Evolutionary conservation across 73 alveolate species (phyloP).

Genomic region (Chromera velia): DNA sequence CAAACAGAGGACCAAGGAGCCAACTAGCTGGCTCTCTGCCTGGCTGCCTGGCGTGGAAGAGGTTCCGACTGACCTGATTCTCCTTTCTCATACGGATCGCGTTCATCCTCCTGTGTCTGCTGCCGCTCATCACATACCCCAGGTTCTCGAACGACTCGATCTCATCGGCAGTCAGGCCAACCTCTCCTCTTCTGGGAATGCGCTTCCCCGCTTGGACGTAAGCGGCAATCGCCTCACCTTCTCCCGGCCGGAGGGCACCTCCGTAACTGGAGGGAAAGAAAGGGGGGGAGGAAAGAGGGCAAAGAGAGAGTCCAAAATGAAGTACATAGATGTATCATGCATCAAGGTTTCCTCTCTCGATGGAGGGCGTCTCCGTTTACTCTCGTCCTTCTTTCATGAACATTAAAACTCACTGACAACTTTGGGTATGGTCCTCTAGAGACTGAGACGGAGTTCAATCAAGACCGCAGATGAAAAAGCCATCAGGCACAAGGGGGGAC

Average conservation of each 20-base stretch:
- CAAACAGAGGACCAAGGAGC: too few relatives aligned
- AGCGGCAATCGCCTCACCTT: slow-evolving; percentile 14
- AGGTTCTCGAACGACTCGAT: slow-evolving; percentile 58
- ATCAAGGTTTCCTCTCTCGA: not conserved
- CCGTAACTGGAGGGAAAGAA: not conserved
- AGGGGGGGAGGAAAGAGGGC: too few relatives aligned
- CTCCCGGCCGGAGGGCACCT: not conserved
- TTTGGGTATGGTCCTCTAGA: not conserved
- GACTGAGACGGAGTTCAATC: too few relatives aligned
- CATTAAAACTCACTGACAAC: not conserved
- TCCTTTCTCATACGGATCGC: slow-evolving; percentile 53
- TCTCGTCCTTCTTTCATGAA: not conserved
- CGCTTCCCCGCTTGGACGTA: slow-evolving; percentile 64
- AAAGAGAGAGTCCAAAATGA: too few relatives aligned
- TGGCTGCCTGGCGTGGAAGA: too few relatives aligned
- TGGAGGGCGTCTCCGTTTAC: not conserved
- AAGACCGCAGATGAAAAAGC: too few relatives aligned
- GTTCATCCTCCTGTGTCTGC: slow-evolving; percentile 48
- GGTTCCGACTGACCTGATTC: too few relatives aligned
- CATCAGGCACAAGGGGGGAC: too few relatives aligned
- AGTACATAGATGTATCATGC: not conserved
- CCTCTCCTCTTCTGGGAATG: slow-evolving; percentile 73
- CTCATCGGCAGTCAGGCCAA: slow-evolving; percentile 63
- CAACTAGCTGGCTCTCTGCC: too few relatives aligned
- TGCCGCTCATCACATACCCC: slow-evolving; percentile 32